A percentile compares a stretch with the other conserved stretches of the same genome.
phyloP scores from a whole-genome alignment of 495 filamentous ascomycete genomes.

The Lophium mytilinum region DNA sequence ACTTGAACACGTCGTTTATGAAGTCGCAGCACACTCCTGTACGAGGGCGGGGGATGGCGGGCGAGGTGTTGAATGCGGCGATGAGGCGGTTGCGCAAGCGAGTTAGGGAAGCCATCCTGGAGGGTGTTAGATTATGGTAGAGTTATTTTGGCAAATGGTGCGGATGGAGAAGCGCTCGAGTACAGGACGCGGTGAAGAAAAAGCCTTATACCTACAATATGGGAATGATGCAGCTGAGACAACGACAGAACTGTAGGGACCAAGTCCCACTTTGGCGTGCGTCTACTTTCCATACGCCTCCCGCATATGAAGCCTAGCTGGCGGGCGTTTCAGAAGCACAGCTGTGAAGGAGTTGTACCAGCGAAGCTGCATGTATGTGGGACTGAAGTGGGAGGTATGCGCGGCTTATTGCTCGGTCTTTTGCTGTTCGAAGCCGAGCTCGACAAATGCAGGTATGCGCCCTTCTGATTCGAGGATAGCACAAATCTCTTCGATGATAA shows the following conservation, averaged over 20 bases:
- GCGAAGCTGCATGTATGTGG: not conserved
- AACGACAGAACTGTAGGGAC: not conserved
- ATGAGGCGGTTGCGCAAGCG: not conserved
- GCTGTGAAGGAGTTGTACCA: not conserved
- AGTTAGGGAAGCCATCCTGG: not conserved
- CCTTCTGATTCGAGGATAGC: too few species aligned
- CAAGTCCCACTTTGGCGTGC: not conserved
- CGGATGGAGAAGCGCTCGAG: too few species aligned
- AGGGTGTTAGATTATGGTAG: too few species aligned
- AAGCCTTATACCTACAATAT: not conserved
- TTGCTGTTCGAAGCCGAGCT: too few species aligned
- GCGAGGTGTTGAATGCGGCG: not conserved
- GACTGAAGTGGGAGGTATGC: too few species aligned
- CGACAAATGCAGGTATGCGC: too few species aligned
- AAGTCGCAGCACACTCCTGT: not conserved
- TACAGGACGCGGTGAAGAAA: not conserved
- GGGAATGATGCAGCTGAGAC: not conserved
- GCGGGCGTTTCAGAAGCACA: not conserved
- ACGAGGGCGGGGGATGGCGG: not conserved
- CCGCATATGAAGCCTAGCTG: not conserved
- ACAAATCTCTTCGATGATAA: too few species aligned
- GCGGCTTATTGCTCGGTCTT: too few species aligned
- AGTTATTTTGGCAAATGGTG: too few species aligned
- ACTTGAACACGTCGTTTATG: not conserved
- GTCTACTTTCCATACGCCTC: not conserved